Percentiles rank a stretch among this genome's conserved stretches.
Evolutionary conservation across 1,284 basidiomycete species (phyloP).

Genomic region (Austropuccinia psidii): DNA sequence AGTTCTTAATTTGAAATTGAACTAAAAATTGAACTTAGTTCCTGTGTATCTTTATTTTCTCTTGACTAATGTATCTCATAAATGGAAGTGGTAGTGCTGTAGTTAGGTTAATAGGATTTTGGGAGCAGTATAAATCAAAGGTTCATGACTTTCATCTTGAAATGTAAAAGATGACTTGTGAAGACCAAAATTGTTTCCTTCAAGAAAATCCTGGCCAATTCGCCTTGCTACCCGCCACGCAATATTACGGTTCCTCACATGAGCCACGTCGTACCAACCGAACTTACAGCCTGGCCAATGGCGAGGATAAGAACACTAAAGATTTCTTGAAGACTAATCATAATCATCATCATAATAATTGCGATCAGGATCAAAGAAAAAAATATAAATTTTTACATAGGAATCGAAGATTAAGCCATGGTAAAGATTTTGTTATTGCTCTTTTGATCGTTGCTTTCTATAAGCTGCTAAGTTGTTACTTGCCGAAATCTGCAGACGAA

Average conservation of each 20-base stretch:
- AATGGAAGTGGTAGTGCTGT: too few relatives aligned
- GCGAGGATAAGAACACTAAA: not conserved
- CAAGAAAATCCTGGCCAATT: too few relatives aligned
- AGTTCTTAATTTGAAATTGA: too few relatives aligned
- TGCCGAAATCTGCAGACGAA: too few relatives aligned
- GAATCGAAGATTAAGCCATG: conserved; percentile 45
- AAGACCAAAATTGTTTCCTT: too few relatives aligned
- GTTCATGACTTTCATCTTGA: too few relatives aligned
- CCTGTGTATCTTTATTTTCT: too few relatives aligned
- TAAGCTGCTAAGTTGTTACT: not conserved
- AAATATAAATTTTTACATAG: conserved; percentile 10
- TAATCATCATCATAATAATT: conserved; percentile 43
- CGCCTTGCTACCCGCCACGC: not conserved
- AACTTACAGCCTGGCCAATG: conserved; percentile 5
- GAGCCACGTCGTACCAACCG: not conserved
- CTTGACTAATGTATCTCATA: too few relatives aligned
- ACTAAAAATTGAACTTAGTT: too few relatives aligned
- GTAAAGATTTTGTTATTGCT: not conserved
- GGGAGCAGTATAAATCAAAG: too few relatives aligned
- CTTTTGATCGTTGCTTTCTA: not conserved
- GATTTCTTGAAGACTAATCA: conserved; percentile 38
- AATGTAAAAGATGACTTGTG: too few relatives aligned
- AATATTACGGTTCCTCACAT: conserved; percentile 19
- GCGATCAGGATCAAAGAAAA: conserved; percentile 42
- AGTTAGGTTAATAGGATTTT: too few relatives aligned